These are phyloP conservation scores for Hirsutella minnesotensis DNA, from an alignment of 2,329 filamentous ascomycete species.

Conservation along the genomic window DNA sequence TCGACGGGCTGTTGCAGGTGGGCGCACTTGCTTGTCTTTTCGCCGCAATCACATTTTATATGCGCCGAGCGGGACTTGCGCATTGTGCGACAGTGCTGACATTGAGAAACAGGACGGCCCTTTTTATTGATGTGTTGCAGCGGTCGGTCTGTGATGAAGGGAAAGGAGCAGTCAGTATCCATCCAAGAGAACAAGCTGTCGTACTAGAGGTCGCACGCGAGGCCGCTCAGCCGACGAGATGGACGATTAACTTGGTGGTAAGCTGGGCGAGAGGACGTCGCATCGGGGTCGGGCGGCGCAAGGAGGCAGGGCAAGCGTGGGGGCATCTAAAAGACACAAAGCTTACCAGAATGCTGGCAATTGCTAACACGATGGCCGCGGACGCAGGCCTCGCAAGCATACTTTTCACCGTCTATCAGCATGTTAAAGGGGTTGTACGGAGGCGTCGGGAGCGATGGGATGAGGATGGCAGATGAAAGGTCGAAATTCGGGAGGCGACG, in stretches of 20 bases:
- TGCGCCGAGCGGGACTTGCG: constrained; percentile 93
- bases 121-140: constrained; percentile 96
- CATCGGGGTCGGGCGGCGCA: background rate
- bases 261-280: background rate
- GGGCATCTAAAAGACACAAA: background rate
- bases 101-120: constrained; percentile 94
- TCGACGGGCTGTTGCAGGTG: constrained; percentile 46
- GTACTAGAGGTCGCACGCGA: background rate
- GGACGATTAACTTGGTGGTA: background rate
- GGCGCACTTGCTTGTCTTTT: constrained; percentile 67
- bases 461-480: background rate
- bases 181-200: background rate
- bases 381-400: constrained; percentile 94
- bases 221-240: constrained; percentile 2
- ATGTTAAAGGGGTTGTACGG: constrained; percentile 30
- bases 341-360: constrained; percentile 88
- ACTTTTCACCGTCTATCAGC: constrained; percentile 94
- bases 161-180: constrained; percentile 10
- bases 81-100: constrained; percentile 88
- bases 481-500: background rate
- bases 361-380: constrained; percentile 98
- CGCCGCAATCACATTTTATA: constrained; percentile 92
- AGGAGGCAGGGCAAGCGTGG: constrained; percentile 7
- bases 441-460: too few relatives aligned
- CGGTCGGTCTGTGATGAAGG: constrained; percentile 56